A percentile compares a stretch with the other conserved stretches of the same genome.
These are phyloP conservation scores for Rhizopogon vesiculosus DNA, from an alignment of 768 basidiomycete species.

Conservation along the genomic window DNA sequence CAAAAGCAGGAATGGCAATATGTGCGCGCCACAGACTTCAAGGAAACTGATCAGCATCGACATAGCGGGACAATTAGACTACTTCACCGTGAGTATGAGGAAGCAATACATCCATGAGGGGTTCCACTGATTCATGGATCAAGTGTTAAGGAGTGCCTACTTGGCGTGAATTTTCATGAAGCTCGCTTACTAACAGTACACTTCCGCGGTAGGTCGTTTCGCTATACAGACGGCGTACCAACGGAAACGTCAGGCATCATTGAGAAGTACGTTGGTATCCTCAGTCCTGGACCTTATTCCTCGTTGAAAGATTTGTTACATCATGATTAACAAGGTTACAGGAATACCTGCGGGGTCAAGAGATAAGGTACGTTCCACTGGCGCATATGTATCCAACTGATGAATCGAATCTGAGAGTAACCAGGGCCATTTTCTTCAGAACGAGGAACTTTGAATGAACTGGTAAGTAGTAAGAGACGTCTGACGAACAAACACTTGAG, in stretches of 20 bases:
- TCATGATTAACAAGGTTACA: conserved; percentile 13
- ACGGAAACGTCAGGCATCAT: not conserved
- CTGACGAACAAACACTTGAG: no score
- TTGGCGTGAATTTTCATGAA: not conserved
- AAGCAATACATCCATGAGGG: not conserved
- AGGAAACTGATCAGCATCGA: not conserved
- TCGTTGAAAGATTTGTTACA: not conserved
- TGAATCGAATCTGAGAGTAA: not conserved
- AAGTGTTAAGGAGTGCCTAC: not conserved
- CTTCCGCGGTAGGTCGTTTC: not conserved
- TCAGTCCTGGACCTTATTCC: not conserved
- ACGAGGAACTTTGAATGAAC: not conserved
- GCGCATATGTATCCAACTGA: not conserved
- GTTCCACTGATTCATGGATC: not conserved
- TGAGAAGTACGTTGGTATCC: not conserved
- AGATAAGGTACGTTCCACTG: not conserved
- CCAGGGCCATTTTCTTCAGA: no score
- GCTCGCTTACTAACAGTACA: not conserved
- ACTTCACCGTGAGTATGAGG: not conserved
- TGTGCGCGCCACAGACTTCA: no score
- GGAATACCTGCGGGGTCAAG: conserved; percentile 8
- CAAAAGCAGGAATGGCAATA: not conserved
- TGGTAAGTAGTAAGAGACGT: not conserved
- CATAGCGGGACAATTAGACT: not conserved
- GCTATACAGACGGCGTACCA: not conserved